Base-by-base conservation (phyloP, 2,329 filamentous ascomycete genomes). In the Trichoderma lentiforme region DNA sequence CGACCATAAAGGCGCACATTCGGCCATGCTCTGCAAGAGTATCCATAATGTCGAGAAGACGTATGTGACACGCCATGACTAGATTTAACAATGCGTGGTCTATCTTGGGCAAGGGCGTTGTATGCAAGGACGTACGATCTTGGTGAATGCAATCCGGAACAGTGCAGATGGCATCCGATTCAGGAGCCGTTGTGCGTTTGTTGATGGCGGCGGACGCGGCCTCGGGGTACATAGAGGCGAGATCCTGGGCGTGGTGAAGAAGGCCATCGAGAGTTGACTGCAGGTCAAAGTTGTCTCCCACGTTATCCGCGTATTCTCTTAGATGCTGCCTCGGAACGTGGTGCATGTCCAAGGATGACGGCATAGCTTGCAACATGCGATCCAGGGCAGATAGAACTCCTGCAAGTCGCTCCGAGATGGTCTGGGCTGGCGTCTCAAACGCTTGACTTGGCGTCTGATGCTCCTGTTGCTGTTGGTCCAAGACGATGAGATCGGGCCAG, bases 81-180 rank as follows among this genome's bases (percentile, higher is more conserved):
- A 83, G 76, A 30, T 80, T 79, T 12, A 83, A 75, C 14, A 84
- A 73, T 9, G 82, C 78, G 11, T 77, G 66, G 66, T 84, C 83
- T 12, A 83, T 56, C 1, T 60, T 72, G 1, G 73, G 43, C 8
- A 63, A 28, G 0, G 72, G 58, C 3, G 60, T 62, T 4, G 73
- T 60, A 26, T 76, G 74, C 18, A 79, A 34, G 3, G 72, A 63
- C 11, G 73, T 51, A 28, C 18, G 69, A 30, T 57, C 71, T 14
- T 71, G 73, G 65, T 83, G 82, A n/a, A 82, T 74, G 60, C 82
- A 84, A 65, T 80, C 74, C 1, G 77, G 67, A 32, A 81, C 72
- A 18, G 73, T 71, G 61, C 83, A 84, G 2, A 72, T 61, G 3
- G 71, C 67, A 7, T 71, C 71, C 7, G 30, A 26, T 11, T 57